Evolutionary conservation across 2,329 filamentous ascomycete species (phyloP), one percentile per base, ranked within the genome.

Genomic region (Alternaria brassicicola): DNA sequence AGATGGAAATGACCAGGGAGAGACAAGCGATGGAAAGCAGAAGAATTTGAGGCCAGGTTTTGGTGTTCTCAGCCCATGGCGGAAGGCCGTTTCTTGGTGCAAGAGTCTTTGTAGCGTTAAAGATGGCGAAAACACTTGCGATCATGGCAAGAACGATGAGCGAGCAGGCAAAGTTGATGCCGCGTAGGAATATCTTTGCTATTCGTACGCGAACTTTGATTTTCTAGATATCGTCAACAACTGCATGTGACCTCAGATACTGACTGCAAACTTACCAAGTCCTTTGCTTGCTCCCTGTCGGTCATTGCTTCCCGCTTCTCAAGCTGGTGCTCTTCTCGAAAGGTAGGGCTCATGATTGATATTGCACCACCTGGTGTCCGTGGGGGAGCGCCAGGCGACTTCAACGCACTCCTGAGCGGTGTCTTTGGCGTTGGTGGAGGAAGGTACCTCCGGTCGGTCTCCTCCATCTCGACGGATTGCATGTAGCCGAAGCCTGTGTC

Each of bases 401-500:
- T 96, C 83, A 97, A 85, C 52, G 93, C 93, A 78, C 92, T 96
- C 84, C 95, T 96, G 69, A 97, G 85, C 6, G 92, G 92, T 19
- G 91, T 90, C 69, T 85, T 89, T 52, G 92, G 91, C 35, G 88
- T 82, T 85, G 86, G 59, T 85, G 88, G 72, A 71, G 70, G 77
- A 53, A 83, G 77, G 59, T 80, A 79, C 63, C 76, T 79, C 55
- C 65, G 67, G 63, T 78, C 75, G 67, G 81, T 81, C 64, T 83
- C 80, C 62, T 83, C 80, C 71, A 88, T 84, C 59, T 85, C 82
- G 68, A 86, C 80, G 77, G 68, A 79, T 78, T 55, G 81, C 74
- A 97, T 90, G 80, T 97, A 97, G 76, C 93, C 93, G 78, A 98
- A 97, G 66, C 93, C 93, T 65, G 97, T 86, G 80, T 97, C 93